phyloP scores from a whole-genome alignment of 2,329 filamentous ascomycete species.

The Diaporthe velutina region DNA sequence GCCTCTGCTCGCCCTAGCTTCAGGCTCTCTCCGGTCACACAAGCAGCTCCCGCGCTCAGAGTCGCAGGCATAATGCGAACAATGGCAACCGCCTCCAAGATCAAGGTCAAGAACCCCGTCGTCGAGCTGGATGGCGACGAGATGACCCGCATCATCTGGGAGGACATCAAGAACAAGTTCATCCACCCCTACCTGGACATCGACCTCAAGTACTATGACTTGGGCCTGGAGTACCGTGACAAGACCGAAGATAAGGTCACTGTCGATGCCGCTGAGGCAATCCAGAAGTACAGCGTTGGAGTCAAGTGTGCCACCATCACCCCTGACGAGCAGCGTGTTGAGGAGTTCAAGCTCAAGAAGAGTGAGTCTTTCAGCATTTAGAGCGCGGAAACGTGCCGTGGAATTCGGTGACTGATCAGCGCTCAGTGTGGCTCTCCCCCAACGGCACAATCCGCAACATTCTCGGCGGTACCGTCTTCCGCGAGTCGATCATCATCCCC shows the following conservation, averaged over 20 bases:
- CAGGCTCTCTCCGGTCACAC: slow-evolving; percentile 34
- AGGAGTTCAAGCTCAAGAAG: slow-evolving; percentile 99
- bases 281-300: slow-evolving; percentile 98
- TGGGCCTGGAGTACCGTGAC: slow-evolving; percentile 94
- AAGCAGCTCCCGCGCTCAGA: slow-evolving; percentile 30
- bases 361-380: slow-evolving; percentile 67
- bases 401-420: slow-evolving; percentile 24
- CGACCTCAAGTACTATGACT: slow-evolving; percentile 98
- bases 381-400: neutral
- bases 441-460: slow-evolving; percentile 88
- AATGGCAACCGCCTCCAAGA: slow-evolving; percentile 80
- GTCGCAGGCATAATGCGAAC: slow-evolving; percentile 49
- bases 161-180: slow-evolving; percentile 99
- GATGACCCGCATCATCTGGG: slow-evolving; percentile 99
- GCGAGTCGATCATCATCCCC: slow-evolving; percentile 97
- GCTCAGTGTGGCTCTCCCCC: slow-evolving; percentile 93
- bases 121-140: slow-evolving; percentile 95
- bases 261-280: slow-evolving; percentile 92
- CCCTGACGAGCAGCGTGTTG: slow-evolving; percentile 93
- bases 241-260: slow-evolving; percentile 98
- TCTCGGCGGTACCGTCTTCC: slow-evolving; percentile 95
- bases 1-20: slow-evolving; percentile 31
- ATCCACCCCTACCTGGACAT: slow-evolving; percentile 96
- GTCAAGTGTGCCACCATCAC: slow-evolving; percentile 99
- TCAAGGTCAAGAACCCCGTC: slow-evolving; percentile 99